Conservation (phyloP, 208 protist genomes). For the Leishmania tarentolae region DNA sequence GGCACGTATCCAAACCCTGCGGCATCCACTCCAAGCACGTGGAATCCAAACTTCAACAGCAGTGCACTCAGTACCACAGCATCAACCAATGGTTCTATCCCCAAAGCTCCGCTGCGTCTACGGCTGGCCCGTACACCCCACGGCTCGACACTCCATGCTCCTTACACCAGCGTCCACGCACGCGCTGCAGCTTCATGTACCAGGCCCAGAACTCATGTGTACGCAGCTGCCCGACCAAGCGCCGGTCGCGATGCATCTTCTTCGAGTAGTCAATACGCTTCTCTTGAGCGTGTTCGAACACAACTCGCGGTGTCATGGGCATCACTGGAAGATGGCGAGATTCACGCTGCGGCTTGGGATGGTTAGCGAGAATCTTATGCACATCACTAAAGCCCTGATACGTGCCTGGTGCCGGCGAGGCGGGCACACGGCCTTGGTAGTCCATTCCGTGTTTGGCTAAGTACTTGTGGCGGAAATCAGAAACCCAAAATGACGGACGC, state of each 20-base stretch:
- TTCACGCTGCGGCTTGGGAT: conserved; percentile 90
- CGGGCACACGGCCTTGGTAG: conserved; percentile 83
- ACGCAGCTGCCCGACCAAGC: conserved; percentile 73
- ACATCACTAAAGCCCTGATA: conserved; percentile 91
- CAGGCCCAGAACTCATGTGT: conserved; percentile 89
- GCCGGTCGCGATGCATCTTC: conserved; percentile 76
- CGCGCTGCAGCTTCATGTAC: conserved; percentile 93
- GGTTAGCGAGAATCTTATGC: conserved; percentile 84
- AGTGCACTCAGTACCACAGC: background rate
- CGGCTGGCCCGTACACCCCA: conserved; percentile 89
- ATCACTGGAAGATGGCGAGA: conserved; percentile 89
- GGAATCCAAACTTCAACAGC: background rate
- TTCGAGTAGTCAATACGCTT: conserved; percentile 83
- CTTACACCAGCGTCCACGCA: conserved; percentile 88
- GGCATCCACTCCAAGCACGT: background rate
- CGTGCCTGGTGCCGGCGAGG: conserved; percentile 80
- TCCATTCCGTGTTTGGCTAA: conserved; percentile 84
- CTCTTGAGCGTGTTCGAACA: conserved; percentile 87
- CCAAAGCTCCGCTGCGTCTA: conserved; percentile 92
- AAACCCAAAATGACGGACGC: conserved; percentile 91
- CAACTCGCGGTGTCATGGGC: conserved; percentile 90
- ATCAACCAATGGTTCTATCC: conserved; percentile 38
- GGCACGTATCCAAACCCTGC: background rate
- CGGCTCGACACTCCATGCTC: conserved; percentile 89
- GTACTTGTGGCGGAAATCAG: conserved; percentile 90